phyloP scores from a whole-genome alignment of 1,139 yeast genomes.

The Casaregolazyma suthepensis region DNA sequence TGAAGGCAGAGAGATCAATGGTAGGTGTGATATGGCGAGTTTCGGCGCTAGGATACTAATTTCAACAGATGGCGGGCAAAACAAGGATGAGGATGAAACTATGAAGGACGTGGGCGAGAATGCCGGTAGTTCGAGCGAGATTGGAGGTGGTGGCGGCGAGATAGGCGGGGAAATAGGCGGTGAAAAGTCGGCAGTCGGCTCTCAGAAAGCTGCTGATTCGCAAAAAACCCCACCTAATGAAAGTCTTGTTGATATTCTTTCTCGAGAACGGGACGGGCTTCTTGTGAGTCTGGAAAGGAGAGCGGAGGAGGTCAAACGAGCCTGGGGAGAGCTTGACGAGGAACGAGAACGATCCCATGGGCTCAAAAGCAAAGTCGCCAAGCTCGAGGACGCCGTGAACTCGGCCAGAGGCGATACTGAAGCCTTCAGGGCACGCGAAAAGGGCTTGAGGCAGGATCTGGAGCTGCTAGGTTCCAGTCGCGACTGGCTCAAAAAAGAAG shows the following conservation, averaged over 20 bases:
- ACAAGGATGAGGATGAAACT: neutral
- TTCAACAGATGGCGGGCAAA: slow-evolving; percentile 34
- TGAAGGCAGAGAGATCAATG: neutral
- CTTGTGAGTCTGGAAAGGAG: neutral
- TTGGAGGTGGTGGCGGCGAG: neutral
- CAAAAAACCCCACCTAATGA: neutral
- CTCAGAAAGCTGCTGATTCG: neutral
- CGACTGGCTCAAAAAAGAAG: slow-evolving; percentile 37
- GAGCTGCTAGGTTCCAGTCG: slow-evolving; percentile 34
- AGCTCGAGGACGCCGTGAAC: neutral
- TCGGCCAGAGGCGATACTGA: slow-evolving; percentile 28
- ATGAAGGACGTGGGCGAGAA: neutral
- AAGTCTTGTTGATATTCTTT: neutral
- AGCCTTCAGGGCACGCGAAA: slow-evolving; percentile 20
- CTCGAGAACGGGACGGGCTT: neutral
- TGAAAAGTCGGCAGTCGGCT: neutral
- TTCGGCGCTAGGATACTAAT: neutral
- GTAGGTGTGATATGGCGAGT: neutral
- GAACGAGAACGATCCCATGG: neutral
- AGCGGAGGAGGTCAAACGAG: neutral
- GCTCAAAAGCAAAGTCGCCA: neutral
- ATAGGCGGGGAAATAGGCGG: neutral
- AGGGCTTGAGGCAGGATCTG: slow-evolving; percentile 35
- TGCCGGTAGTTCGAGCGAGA: neutral
- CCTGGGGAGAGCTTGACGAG: neutral